Evolutionary conservation across 2,329 filamentous ascomycete species (phyloP).

Genomic region (Shiraia sp.): DNA sequence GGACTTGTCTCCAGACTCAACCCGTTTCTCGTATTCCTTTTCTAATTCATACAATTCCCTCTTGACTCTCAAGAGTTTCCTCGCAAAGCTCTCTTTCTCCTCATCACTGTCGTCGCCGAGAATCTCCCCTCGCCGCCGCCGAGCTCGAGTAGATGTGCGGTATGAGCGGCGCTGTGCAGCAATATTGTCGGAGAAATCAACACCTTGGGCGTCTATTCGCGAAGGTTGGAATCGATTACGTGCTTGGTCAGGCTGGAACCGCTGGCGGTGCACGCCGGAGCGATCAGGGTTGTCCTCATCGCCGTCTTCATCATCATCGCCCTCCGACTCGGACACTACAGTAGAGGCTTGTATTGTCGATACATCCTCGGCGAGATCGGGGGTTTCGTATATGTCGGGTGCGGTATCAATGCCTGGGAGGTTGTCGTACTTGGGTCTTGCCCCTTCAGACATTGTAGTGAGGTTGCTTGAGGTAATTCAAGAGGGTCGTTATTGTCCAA

Average conservation of each 20-base stretch:
- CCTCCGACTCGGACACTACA: slow-evolving; percentile 44
- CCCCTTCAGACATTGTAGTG: slow-evolving; percentile 34
- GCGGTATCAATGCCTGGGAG: slow-evolving; percentile 68
- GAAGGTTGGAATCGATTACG: slow-evolving; percentile 77
- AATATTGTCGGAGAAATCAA: slow-evolving; percentile 89
- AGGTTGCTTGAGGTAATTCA: neutral
- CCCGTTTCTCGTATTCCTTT: slow-evolving; percentile 59
- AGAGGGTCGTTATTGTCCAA: slow-evolving; percentile 4
- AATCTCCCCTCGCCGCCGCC: slow-evolving; percentile 63
- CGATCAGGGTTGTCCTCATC: slow-evolving; percentile 54
- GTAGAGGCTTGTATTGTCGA: slow-evolving; percentile 70
- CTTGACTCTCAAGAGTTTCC: slow-evolving; percentile 79
- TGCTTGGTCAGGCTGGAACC: slow-evolving; percentile 77
- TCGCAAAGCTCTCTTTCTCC: slow-evolving; percentile 67
- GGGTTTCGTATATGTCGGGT: slow-evolving; percentile 95
- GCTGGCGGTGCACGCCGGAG: slow-evolving; percentile 69
- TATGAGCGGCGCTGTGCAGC: slow-evolving; percentile 79
- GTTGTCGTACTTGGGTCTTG: slow-evolving; percentile 54
- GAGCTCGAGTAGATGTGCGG: slow-evolving; percentile 70
- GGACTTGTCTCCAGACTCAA: slow-evolving; percentile 48
- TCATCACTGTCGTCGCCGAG: slow-evolving; percentile 76
- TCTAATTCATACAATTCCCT: slow-evolving; percentile 74
- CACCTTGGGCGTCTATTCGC: slow-evolving; percentile 74
- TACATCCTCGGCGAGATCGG: slow-evolving; percentile 85
- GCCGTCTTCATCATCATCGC: too few species aligned